A percentile compares a stretch with the other conserved stretches of the same genome.
Evolutionary conservation across 2,329 filamentous ascomycete species (phyloP).

Genomic region (Sodiomyces alkalinus): DNA sequence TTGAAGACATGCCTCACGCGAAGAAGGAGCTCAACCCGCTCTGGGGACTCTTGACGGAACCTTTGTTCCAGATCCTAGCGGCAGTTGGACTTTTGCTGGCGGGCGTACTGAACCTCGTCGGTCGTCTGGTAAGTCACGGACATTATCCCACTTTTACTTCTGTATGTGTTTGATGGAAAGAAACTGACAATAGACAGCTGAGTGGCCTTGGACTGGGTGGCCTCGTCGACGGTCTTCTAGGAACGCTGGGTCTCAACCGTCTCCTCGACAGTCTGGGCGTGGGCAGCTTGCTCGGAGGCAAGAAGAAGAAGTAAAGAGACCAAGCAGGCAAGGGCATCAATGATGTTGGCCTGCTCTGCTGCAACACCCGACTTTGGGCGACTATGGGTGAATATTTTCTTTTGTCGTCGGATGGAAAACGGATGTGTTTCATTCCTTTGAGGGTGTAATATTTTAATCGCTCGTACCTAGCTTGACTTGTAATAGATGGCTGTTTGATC

Average conservation of each 20-base stretch:
- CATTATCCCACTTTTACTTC: neutral
- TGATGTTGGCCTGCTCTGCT: no score
- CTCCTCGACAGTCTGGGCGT: conserved; percentile 61
- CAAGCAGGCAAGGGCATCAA: no score
- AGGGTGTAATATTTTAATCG: no score
- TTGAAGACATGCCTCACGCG: conserved; percentile 81
- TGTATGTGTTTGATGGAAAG: neutral
- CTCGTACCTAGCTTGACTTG: no score
- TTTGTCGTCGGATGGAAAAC: no score
- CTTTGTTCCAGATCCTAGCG: conserved; percentile 82
- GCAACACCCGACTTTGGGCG: no score
- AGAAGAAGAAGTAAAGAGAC: conserved; percentile 17
- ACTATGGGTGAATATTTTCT: no score
- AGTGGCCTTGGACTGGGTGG: conserved; percentile 72
- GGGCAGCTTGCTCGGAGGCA: conserved; percentile 27
- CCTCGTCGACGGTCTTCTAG: conserved; percentile 63
- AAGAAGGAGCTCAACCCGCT: conserved; percentile 92
- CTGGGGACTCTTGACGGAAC: conserved; percentile 70
- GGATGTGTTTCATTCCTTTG: no score
- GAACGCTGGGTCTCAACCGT: conserved; percentile 61
- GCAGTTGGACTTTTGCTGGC: conserved; percentile 71
- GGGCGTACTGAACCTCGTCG: conserved; percentile 75
- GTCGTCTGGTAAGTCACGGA: conserved; percentile 47
- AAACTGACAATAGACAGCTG: conserved; percentile 25
- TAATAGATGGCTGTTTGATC: no score